Evolutionary conservation across 257 asterid genomes (phyloP).

Genomic region (Phtheirospermum japonicum): DNA sequence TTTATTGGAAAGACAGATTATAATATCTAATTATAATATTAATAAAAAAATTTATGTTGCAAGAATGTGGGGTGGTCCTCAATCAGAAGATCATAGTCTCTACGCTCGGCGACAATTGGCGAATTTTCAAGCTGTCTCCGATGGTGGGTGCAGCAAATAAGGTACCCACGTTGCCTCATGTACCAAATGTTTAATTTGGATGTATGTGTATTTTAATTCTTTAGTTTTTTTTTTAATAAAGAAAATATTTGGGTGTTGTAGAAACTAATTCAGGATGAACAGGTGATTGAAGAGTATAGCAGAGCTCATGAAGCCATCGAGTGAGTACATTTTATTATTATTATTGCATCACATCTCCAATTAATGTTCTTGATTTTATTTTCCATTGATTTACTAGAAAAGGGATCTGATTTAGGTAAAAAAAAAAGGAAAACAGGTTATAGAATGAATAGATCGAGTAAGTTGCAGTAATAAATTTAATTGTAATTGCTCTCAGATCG

Average conservation of each 20-base stretch:
- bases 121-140: slow-evolving; percentile 30
- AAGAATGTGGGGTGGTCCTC: slow-evolving; percentile 47
- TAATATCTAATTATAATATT: too few relatives aligned
- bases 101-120: slow-evolving; percentile 32
- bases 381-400: too few relatives aligned
- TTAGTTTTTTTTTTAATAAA: too few relatives aligned
- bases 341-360: too few relatives aligned
- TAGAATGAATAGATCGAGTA: too few relatives aligned
- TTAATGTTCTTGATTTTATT: too few relatives aligned
- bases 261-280: slow-evolving; percentile 42
- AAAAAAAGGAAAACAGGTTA: too few relatives aligned
- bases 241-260: slow-evolving; percentile 13
- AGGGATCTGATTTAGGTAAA: too few relatives aligned
- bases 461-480: neutral
- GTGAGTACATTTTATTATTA: slow-evolving; percentile 41
- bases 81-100: slow-evolving; percentile 33
- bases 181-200: neutral
- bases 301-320: slow-evolving; percentile 53
- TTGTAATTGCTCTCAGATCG: slow-evolving; percentile 30
- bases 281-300: slow-evolving; percentile 44
- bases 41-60: too few relatives aligned
- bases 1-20: too few relatives aligned
- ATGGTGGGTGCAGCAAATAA: slow-evolving; percentile 39
- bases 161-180: slow-evolving; percentile 25
- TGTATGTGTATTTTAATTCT: neutral